Base-by-base conservation (phyloP, 2,329 filamentous ascomycete species). In the Grosmannia clavigera region DNA sequence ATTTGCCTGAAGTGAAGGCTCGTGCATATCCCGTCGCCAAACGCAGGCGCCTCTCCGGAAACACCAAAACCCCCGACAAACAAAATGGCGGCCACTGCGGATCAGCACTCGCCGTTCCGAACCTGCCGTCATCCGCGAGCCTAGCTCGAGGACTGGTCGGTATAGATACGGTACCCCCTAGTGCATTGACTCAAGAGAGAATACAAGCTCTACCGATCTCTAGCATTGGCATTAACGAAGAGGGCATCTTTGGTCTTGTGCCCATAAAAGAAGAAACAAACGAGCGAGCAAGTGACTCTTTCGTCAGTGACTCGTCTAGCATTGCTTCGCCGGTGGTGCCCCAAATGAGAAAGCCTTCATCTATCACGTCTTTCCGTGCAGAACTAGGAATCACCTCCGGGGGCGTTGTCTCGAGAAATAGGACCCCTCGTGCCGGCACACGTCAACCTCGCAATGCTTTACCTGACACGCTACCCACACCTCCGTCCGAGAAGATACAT, bases 231-330 rank as follows among this genome's bases (percentile, higher is more conserved):
- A 58, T 46, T 46, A n/a, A 48, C n/a, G 57, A 38, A 31, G 48
- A 52, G 46, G 51, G 54, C 14, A 38, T 16, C 22, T 56, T 66
- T 25, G 56, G n/a, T 31, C 16, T 64, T 10, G 53, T 55, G 22
- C 40, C 52, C 1, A 9, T 59, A 3, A 69, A 69, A 29, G 69
- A 71, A 3, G 68, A 70, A 7, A 55, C 55, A 1, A 58, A 58
- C 27, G 65, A 66, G 3, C 65, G 63, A 19, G 62, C 65, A 16
- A 73, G 73, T 62, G 71, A 76, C 55, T 69, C 69, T 46, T 68
- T 69, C 58, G 67, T 65, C 29, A 73, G 73, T 62, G 71, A 76
- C 55, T 69, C 69, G 3, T 75, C 73, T 1, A 74, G 71, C 51
- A 68, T 71, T 2, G 69, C 73, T 1, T 76, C 76, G 0, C 69